A percentile compares a stretch with the other conserved stretches of the same genome.
phyloP scores from a whole-genome alignment of 805 yeast species.

The Candida boleticola region DNA sequence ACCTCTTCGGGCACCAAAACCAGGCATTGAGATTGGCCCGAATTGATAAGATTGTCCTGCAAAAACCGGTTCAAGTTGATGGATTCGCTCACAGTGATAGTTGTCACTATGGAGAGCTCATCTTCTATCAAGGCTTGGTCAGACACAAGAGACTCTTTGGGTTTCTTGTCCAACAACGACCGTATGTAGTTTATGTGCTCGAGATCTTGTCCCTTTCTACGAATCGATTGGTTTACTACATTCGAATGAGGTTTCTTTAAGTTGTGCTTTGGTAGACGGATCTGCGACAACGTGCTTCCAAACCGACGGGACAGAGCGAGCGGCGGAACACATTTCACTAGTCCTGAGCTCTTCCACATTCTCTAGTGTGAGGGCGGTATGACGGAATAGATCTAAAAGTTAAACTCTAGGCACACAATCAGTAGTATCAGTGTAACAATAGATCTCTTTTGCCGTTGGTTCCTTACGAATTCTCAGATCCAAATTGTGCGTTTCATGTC shows the following conservation, averaged over 20 bases:
- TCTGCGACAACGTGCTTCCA: constrained; percentile 3
- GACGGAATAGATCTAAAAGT: too few species aligned
- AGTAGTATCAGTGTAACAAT: too few species aligned
- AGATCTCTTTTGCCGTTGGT: too few species aligned
- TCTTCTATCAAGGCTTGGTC: constrained; percentile 20
- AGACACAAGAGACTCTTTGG: constrained; percentile 12
- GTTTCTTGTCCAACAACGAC: constrained; percentile 21
- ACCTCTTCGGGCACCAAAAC: constrained; percentile 67
- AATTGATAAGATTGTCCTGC: too few species aligned
- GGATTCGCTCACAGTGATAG: constrained; percentile 70
- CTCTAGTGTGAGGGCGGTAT: too few species aligned
- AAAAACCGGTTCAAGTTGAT: constrained; percentile 56
- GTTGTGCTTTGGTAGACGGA: constrained; percentile 1
- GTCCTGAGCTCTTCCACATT: too few species aligned
- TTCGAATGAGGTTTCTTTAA: neutral
- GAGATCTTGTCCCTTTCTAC: constrained; percentile 2
- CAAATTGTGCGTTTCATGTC: too few species aligned
- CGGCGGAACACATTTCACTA: too few species aligned
- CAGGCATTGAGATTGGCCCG: neutral
- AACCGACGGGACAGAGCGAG: too few species aligned
- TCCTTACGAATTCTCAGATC: too few species aligned
- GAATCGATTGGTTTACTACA: neutral
- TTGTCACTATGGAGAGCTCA: constrained; percentile 50
- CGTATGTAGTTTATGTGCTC: constrained; percentile 14
- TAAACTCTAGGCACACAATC: too few species aligned